phyloP scores from a whole-genome alignment of 352 stramenopile species.

The Phytopythium litorale region DNA sequence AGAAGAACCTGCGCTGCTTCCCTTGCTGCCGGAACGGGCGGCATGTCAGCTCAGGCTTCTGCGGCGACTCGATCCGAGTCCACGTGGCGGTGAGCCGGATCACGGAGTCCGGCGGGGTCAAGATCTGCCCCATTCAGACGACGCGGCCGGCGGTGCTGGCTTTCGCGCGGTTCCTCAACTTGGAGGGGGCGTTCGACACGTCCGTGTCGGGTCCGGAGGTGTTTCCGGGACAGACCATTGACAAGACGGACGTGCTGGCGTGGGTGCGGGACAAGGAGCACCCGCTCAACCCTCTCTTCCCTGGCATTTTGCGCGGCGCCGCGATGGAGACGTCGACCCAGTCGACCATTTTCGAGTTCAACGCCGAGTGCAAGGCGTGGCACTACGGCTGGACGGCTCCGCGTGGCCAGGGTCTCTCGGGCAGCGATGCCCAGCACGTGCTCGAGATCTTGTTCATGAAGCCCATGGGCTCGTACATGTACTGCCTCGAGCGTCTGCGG shows the following conservation, averaged over 20 bases:
- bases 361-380: conserved; percentile 86
- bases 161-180: conserved; percentile 69
- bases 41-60: conserved; percentile 85
- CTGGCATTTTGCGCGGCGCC: conserved; percentile 65
- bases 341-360: conserved; percentile 87
- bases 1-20: conserved; percentile 89
- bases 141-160: conserved; percentile 56
- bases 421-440: conserved; percentile 73
- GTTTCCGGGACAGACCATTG: conserved; percentile 73
- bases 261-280: conserved; percentile 75
- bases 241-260: conserved; percentile 54
- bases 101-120: conserved; percentile 72
- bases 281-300: conserved; percentile 73
- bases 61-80: conserved; percentile 80
- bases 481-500: conserved; percentile 70
- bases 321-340: conserved; percentile 77
- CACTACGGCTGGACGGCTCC: conserved; percentile 86
- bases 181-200: conserved; percentile 67
- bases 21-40: conserved; percentile 75
- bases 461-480: conserved; percentile 78
- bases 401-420: conserved; percentile 67
- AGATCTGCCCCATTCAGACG: conserved; percentile 77
- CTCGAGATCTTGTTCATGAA: conserved; percentile 84
- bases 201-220: conserved; percentile 67
- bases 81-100: conserved; percentile 74